Evolutionary conservation across 176 grass and related monocot species (phyloP).

Genomic region (maize (Zea mays)): Zm-B73-REFERENCE-NAM-5.0 NC_050105.1:86469501-86470000

Average conservation of each 20-base stretch:
- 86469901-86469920: slow-evolving; percentile 60
- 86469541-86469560: neutral
- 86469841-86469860: slow-evolving; percentile 91
- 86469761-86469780: slow-evolving; percentile 64
- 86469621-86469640: neutral
- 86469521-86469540: slow-evolving; percentile 42
- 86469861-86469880: slow-evolving; percentile 40
- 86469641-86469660: neutral
- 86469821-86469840: slow-evolving; percentile 92
- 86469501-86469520: slow-evolving; percentile 94
- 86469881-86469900: slow-evolving; percentile 32
- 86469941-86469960: slow-evolving; percentile 6
- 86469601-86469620: neutral
- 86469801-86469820: slow-evolving; percentile 88
- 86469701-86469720: neutral
- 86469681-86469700: neutral
- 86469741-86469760: slow-evolving; percentile 11
- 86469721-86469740: slow-evolving; percentile 23
- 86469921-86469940: slow-evolving; percentile 55
- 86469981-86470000: neutral
- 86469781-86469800: slow-evolving; percentile 74
- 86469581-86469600: neutral
- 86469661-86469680: neutral
- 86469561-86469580: neutral
- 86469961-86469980: neutral